These are phyloP conservation scores for Fonsecaea monophora DNA, from an alignment of 2,329 filamentous ascomycete species.

Conservation along the genomic window DNA sequence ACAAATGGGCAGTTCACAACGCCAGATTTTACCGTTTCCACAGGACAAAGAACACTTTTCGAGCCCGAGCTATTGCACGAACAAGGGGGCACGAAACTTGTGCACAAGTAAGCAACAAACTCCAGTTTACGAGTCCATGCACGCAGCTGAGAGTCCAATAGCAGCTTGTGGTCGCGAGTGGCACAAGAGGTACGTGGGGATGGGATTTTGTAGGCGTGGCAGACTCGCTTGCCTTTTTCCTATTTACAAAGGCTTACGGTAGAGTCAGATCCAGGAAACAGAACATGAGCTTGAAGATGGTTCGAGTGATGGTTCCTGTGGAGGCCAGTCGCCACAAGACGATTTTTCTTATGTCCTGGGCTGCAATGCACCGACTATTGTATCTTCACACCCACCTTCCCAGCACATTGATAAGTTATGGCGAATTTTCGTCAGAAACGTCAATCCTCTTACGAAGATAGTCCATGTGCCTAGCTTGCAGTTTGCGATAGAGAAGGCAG, in stretches of 20 bases:
- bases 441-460: constrained; percentile 42
- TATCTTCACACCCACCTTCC: constrained; percentile 33
- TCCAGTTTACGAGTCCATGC: constrained; percentile 5
- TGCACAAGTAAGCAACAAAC: constrained; percentile 40
- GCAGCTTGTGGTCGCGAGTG: constrained; percentile 42
- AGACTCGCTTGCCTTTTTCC: not conserved
- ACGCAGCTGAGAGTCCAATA: constrained; percentile 33
- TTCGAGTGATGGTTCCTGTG: not conserved
- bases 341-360: not conserved
- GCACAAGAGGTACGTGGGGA: constrained; percentile 41
- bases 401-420: constrained; percentile 38
- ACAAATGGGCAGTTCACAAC: not conserved
- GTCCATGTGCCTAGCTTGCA: constrained; percentile 42
- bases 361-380: not conserved
- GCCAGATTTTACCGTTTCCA: not conserved
- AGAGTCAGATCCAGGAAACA: not conserved
- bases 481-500: constrained; percentile 41
- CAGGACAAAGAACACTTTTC: constrained; percentile 24
- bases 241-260: not conserved
- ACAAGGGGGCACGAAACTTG: constrained; percentile 34
- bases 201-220: not conserved
- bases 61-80: constrained; percentile 37
- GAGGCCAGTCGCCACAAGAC: not conserved
- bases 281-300: not conserved
- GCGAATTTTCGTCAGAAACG: constrained; percentile 41